Evolutionary conservation across 2,329 filamentous ascomycete genomes (phyloP).

Genomic region (Arachnopeziza araneosa): DNA sequence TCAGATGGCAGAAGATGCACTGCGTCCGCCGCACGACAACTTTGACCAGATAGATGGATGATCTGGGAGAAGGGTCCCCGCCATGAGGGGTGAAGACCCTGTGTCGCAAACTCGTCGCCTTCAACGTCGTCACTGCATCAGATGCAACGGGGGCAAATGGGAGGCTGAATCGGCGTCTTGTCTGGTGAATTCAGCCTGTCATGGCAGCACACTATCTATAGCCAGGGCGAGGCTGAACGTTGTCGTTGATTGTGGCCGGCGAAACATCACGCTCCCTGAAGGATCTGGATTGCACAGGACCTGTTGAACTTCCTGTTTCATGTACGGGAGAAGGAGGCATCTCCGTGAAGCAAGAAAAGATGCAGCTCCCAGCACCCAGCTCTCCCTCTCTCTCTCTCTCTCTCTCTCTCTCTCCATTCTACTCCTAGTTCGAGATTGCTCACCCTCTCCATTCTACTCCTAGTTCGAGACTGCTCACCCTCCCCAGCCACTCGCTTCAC

Average conservation of each 20-base stretch:
- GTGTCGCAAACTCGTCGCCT: neutral
- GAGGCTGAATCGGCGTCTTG: neutral
- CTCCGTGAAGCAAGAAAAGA: too few relatives aligned
- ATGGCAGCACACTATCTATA: neutral
- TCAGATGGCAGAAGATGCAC: neutral
- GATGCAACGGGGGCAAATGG: neutral
- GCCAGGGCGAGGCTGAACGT: neutral
- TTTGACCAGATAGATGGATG: neutral
- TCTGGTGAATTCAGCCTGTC: neutral
- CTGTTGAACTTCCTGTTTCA: neutral
- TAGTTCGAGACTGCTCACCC: neutral
- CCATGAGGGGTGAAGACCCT: neutral
- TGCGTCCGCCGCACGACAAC: neutral
- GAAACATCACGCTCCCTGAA: neutral
- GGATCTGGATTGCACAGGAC: neutral
- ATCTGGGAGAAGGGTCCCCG: neutral
- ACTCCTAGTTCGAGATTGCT: too few relatives aligned
- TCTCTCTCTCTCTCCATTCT: too few relatives aligned
- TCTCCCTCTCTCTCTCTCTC: too few relatives aligned
- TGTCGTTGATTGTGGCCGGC: neutral
- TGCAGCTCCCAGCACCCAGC: too few relatives aligned
- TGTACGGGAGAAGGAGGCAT: neutral
- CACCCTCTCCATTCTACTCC: too few relatives aligned
- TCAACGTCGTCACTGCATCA: neutral
- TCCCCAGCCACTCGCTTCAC: neutral